Conservation (phyloP, 2,329 filamentous ascomycete genomes). For the Penicillium expansum region DNA sequence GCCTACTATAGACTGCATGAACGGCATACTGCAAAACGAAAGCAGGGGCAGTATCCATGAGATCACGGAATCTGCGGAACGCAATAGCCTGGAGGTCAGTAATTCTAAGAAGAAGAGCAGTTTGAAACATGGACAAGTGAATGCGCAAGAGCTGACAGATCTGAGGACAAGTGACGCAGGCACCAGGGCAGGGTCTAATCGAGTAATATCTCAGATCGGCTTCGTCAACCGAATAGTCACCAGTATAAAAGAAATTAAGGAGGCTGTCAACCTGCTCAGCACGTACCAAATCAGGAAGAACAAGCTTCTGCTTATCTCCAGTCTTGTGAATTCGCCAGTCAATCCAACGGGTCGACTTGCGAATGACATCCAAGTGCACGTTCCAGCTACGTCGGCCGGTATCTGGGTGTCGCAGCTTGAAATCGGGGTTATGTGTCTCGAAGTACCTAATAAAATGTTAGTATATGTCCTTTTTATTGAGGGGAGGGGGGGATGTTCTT, state of each 20-base stretch:
- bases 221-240: constrained; percentile 11
- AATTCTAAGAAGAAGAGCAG: constrained; percentile 12
- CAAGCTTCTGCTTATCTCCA: not conserved
- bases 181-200: not conserved
- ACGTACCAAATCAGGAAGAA: not conserved
- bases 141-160: constrained; percentile 7
- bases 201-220: not conserved
- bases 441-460: not conserved
- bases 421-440: not conserved
- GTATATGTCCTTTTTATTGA: not conserved
- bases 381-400: not conserved
- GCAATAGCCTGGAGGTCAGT: constrained; percentile 10
- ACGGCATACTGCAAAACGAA: constrained; percentile 7
- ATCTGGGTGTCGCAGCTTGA: not conserved
- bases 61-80: constrained; percentile 1
- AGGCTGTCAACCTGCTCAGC: constrained; percentile 1
- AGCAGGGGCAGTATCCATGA: constrained; percentile 7
- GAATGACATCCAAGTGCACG: not conserved
- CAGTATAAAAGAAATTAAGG: constrained; percentile 13
- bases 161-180: constrained; percentile 8
- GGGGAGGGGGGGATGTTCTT: not conserved
- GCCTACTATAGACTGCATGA: constrained; percentile 1
- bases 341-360: constrained; percentile 1
- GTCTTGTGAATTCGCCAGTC: not conserved
- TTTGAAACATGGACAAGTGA: constrained; percentile 14